Evolutionary conservation across 805 yeast species (phyloP), one percentile per base, ranked within the genome.

Genomic region (Hanseniaspora hatyaiensis): DNA sequence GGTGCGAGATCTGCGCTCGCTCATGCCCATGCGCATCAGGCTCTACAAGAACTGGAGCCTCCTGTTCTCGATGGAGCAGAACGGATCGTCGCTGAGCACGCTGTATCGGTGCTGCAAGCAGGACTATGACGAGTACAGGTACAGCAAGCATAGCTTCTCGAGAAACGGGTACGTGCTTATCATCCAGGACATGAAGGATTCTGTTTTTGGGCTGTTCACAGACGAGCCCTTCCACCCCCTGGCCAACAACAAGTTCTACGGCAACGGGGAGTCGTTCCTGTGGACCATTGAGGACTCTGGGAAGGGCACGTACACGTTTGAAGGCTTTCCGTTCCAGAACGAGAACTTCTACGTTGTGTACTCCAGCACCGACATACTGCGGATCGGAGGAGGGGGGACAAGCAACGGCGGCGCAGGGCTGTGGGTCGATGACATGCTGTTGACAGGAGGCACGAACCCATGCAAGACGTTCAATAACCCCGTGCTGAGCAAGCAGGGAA

Each of bases 201-300:
- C 75, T 23, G 62, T 75, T 36, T 87, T 88, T 65, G 96, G 96
- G 0, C 80, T 85, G 12, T 88, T 76, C 60, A 54, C 78, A 40
- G 86, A 86, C 60, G 95, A 84, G 54, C 69, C 73, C 47, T 70
- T 83, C 50, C 77, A 74, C 50, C 81, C 87, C 1, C 73, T 79
- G 50, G 94, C 84, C 42, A 74, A 74, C 41, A 76, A 75, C 56
- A 70, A 84, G 50, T 89, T 79, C 64, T 82, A 80, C 55, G 98
- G 98, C 0, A 88, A 88, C 64, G 96, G 96, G 0, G 96, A 89
- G 61, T 87, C 97, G 59, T 88, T 92, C 56, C 68, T 89, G 19
- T 89, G 96, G 95, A 82, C 80, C 53, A 58, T 74, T n/a, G 82
- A 76, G 52, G 63, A 59, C 26, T 69, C 70, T 6, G 64, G 62